phyloP scores from a whole-genome alignment of 73 alveolate species.

The Paramecium bursaria region DNA sequence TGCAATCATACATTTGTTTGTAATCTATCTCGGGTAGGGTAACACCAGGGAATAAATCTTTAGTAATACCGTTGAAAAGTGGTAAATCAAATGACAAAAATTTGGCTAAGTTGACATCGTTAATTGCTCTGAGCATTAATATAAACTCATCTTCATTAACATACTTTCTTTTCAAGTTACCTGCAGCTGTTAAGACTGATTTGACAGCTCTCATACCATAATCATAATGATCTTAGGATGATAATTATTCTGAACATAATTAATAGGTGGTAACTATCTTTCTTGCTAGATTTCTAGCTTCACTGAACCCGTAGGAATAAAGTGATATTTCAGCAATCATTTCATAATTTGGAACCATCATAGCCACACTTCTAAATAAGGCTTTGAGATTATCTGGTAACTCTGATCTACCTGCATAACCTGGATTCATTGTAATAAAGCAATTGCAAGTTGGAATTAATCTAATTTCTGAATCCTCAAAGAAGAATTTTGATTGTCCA shows the following conservation, averaged over 20 bases:
- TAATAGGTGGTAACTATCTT: slow-evolving; percentile 95
- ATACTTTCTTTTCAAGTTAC: slow-evolving; percentile 95
- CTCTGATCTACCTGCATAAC: slow-evolving; percentile 98
- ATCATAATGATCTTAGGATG: slow-evolving; percentile 97
- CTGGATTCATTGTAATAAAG: slow-evolving; percentile 99
- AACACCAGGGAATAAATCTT: slow-evolving; percentile 99
- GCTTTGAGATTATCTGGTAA: slow-evolving; percentile 98
- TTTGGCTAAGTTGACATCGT: slow-evolving; percentile 98
- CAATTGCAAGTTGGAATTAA: slow-evolving; percentile 92
- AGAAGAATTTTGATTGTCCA: slow-evolving; percentile 87
- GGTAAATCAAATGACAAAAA: slow-evolving; percentile 97
- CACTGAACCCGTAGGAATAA: slow-evolving; percentile 96
- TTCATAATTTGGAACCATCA: slow-evolving; percentile 99
- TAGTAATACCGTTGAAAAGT: slow-evolving; percentile 94
- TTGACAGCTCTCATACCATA: slow-evolving; percentile 98
- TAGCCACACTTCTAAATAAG: slow-evolving; percentile 96
- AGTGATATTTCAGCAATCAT: slow-evolving; percentile 98
- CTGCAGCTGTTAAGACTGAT: slow-evolving; percentile 96
- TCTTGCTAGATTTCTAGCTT: slow-evolving; percentile 93
- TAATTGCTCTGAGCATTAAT: slow-evolving; percentile 96
- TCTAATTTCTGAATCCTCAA: slow-evolving; percentile 92
- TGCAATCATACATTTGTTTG: slow-evolving; percentile 86
- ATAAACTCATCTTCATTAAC: slow-evolving; percentile 95
- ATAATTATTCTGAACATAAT: slow-evolving; percentile 96
- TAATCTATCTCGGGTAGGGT: slow-evolving; percentile 98